These are phyloP conservation scores for Quercus parvula DNA, from an alignment of 306 rosid genomes.

Conservation along the genomic window DNA sequence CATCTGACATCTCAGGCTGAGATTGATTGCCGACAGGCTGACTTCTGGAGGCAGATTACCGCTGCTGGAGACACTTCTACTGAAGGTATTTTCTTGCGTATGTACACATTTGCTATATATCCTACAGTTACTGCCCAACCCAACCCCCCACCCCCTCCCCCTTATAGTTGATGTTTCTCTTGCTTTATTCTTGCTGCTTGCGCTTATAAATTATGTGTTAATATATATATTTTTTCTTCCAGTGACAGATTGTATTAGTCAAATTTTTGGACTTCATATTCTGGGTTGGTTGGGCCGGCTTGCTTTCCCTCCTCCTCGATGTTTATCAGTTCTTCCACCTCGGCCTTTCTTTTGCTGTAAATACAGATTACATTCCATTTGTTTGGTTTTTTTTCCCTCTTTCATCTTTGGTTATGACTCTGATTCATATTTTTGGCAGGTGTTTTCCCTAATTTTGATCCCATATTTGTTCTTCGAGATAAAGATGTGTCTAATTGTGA, in stretches of 20 bases:
- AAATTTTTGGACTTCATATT: neutral
- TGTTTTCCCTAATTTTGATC: conserved; percentile 17
- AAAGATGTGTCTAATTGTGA: neutral
- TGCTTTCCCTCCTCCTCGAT: conserved; percentile 26
- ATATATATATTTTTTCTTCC: neutral
- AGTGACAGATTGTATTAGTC: neutral
- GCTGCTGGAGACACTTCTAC: neutral
- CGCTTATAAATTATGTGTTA: neutral
- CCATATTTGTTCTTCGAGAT: neutral
- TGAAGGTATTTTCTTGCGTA: conserved; percentile 4
- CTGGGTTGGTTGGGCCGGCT: conserved; percentile 18
- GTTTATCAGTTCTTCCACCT: conserved; percentile 5
- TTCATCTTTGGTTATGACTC: neutral
- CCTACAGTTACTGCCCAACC: neutral
- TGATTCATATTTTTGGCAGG: neutral
- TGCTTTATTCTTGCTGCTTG: neutral
- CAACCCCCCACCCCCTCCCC: no score
- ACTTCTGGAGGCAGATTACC: conserved; percentile 16
- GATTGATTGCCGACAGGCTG: neutral
- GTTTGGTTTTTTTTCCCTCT: neutral
- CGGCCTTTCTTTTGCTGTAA: conserved; percentile 19
- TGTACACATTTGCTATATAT: neutral
- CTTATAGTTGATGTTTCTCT: neutral
- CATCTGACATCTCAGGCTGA: neutral
- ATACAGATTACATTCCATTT: neutral